phyloP scores from a whole-genome alignment of 371 early-diverging fungal genomes.

The Encephalitozoon romaleae region DNA sequence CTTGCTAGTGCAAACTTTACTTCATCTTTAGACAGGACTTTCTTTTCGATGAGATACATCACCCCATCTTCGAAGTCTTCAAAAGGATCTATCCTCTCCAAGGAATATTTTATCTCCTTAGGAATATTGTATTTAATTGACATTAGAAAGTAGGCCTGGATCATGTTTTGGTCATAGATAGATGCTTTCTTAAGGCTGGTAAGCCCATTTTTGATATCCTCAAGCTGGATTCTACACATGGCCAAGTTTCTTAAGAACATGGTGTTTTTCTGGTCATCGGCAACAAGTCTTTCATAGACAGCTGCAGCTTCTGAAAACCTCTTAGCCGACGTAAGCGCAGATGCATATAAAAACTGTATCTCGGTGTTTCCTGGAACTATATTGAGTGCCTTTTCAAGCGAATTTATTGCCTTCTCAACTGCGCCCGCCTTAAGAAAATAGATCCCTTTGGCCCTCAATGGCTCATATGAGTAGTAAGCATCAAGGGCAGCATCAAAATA shows the following conservation, averaged over 20 bases:
- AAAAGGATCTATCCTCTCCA: not conserved
- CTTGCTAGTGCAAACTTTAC: not conserved
- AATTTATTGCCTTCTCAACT: not conserved
- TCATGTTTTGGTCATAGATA: not conserved
- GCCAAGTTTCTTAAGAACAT: constrained; percentile 32
- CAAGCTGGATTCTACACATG: constrained; percentile 26
- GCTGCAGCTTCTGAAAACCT: constrained; percentile 13
- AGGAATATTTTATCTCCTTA: constrained; percentile 14
- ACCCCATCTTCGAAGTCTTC: not conserved
- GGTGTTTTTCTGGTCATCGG: constrained; percentile 29
- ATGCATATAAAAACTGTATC: constrained; percentile 36
- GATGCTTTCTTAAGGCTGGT: constrained; percentile 16
- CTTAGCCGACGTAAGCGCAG: not conserved
- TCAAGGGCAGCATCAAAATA: constrained; percentile 32
- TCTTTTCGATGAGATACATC: not conserved
- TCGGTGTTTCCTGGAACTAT: constrained; percentile 25
- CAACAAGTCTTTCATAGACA: constrained; percentile 28
- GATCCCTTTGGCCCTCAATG: constrained; percentile 27
- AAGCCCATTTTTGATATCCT: constrained; percentile 35
- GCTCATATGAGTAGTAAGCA: constrained; percentile 22
- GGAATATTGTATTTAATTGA: constrained; percentile 5
- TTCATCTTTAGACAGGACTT: not conserved
- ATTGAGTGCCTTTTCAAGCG: constrained; percentile 8
- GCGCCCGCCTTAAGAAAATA: constrained; percentile 22
- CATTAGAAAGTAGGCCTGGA: constrained; percentile 33